phyloP scores from a whole-genome alignment of 306 rosid species.

The Pyrus communis region DNA sequence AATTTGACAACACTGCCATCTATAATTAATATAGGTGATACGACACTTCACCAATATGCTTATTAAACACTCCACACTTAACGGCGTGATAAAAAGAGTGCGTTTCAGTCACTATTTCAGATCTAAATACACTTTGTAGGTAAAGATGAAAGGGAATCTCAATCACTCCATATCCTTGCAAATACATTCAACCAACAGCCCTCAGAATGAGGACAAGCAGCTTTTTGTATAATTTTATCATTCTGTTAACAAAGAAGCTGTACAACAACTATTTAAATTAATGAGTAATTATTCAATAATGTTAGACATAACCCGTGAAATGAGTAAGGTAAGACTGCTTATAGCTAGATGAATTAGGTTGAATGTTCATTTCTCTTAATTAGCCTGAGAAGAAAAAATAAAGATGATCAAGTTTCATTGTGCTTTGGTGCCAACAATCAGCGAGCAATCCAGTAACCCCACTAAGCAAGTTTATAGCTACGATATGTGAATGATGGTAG shows the following conservation, averaged over 20 bases:
- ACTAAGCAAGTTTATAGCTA: background rate
- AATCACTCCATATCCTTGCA: background rate
- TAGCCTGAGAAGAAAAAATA: background rate
- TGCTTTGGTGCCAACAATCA: background rate
- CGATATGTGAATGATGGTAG: slow-evolving; percentile 24
- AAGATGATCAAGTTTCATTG: background rate
- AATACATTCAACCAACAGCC: background rate
- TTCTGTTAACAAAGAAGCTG: slow-evolving; percentile 3
- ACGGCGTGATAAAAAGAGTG: background rate
- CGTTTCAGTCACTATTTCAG: slow-evolving; percentile 3
- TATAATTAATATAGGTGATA: background rate
- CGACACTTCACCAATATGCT: background rate
- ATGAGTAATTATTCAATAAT: background rate
- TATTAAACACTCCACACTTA: background rate
- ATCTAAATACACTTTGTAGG: background rate
- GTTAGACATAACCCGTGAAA: background rate
- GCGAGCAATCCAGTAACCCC: background rate
- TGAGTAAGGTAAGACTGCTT: background rate
- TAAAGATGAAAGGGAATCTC: background rate
- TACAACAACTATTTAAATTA: background rate
- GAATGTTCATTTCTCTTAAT: background rate
- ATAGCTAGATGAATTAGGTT: background rate
- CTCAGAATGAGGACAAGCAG: background rate
- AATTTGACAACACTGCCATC: background rate
- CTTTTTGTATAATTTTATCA: background rate